Percentiles rank a stretch among this genome's conserved stretches.
Conservation (phyloP, 108 stramenopile species). For the Nitzschia inconspicua region DNA sequence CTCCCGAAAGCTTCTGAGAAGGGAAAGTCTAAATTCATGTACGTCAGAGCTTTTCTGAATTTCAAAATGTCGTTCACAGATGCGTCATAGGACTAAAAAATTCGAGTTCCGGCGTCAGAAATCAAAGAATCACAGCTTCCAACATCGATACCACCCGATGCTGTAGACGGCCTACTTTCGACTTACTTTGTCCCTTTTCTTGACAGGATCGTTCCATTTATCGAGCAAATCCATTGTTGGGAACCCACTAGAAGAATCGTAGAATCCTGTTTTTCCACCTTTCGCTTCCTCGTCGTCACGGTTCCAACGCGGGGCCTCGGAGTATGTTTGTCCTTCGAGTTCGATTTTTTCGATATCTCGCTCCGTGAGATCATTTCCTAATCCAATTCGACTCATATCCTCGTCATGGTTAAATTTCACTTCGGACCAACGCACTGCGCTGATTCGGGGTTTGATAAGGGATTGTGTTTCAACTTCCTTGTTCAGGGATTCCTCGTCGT, state of each 20-base stretch:
- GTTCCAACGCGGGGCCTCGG: too few relatives aligned
- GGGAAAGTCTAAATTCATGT: constrained; percentile 60
- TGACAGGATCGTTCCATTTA: constrained; percentile 71
- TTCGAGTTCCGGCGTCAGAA: not conserved
- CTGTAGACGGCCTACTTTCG: too few relatives aligned
- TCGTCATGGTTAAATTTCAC: not conserved
- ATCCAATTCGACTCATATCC: too few relatives aligned
- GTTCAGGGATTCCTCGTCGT: not conserved
- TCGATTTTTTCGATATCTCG: too few relatives aligned
- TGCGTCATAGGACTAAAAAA: not conserved
- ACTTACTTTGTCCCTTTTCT: constrained; percentile 52
- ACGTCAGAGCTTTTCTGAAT: constrained; percentile 64
- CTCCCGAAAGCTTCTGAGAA: constrained; percentile 69
- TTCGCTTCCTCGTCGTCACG: too few relatives aligned
- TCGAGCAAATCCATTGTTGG: constrained; percentile 45
- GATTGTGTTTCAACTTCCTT: not conserved
- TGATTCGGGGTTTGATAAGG: not conserved
- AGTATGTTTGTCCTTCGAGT: too few relatives aligned
- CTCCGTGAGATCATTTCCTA: too few relatives aligned
- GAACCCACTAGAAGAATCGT: too few relatives aligned
- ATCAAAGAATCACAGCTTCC: not conserved
- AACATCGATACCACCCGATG: not conserved
- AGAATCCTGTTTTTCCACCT: too few relatives aligned
- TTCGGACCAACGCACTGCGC: constrained; percentile 1
- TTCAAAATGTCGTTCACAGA: constrained; percentile 56